Evolutionary conservation across 768 basidiomycete genomes (phyloP), one percentile per base, ranked within the genome.

Genomic region (Sporobolomyces phaffii): DNA sequence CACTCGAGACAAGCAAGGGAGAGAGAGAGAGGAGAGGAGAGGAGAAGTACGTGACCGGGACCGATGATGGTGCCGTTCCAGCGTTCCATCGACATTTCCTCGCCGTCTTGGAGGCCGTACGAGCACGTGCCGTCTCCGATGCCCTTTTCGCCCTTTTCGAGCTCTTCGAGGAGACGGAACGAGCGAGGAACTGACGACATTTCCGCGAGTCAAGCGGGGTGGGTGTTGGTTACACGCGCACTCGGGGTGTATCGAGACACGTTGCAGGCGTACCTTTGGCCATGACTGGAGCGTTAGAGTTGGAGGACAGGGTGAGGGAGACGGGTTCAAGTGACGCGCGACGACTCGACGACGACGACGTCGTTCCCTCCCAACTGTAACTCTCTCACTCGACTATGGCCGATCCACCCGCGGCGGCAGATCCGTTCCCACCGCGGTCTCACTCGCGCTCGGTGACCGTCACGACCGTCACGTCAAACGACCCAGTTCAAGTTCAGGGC

Each of bases 31-130:
- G 22, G 26, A 26, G 36, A 60, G 57, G 28, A 31, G 24, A 64
- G 49, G 47, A 33, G 24, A 81, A 89, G 68, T 78, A 93, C 91
- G 79, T 99, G 93, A 57, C 93, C 93, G 36, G 96, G 96, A 13
- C 96, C 96, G 68, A 99, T 91, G 81, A 99, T 93, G 26, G 96
- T 99, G 56, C 96, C 94, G 76, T 96, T 97, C 96, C 96, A 99
- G 78, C 90, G 83, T 80, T 85, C 88, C 93, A 99, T 97, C 81
- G 90, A 81, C 81, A 94, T 88, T 83, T 98, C 96, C 77, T 98
- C 93, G 73, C 86, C 79, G 78, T 97, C 91, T 80, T 91, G 90
- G 65, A 99, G 81, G 44, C 96, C 96, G 75, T 98, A 99, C 24
- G 91, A 94, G 81, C 91, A 96, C 22, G 89, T 91, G 22, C 93